phyloP scores from a whole-genome alignment of 1,139 yeast genomes.

The Taiozyma onychis region DNA sequence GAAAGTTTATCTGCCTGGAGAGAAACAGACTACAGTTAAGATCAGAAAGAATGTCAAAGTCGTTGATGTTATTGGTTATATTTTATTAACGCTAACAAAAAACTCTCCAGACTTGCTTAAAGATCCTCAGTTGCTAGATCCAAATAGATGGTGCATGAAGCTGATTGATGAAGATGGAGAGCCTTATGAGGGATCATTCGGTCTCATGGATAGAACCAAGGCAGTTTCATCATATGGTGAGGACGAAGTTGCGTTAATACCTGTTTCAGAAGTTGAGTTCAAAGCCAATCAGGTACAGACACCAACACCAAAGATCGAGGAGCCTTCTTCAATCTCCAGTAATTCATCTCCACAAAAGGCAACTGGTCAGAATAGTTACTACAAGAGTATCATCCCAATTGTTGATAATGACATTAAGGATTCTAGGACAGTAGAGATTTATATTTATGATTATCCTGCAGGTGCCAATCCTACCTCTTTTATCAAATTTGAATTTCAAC shows the following conservation, averaged over 20 bases:
- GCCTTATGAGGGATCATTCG: constrained; percentile 68
- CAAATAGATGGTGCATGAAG: constrained; percentile 64
- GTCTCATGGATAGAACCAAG: constrained; percentile 55
- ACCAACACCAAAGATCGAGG: constrained; percentile 42
- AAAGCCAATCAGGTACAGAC: constrained; percentile 35
- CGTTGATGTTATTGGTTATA: constrained; percentile 60
- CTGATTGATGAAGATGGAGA: constrained; percentile 79
- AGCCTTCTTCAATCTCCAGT: constrained; percentile 9
- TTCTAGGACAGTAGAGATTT: constrained; percentile 24
- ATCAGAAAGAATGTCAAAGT: constrained; percentile 45
- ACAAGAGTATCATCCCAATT: constrained; percentile 28
- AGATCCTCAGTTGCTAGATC: constrained; percentile 30
- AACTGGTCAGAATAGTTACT: constrained; percentile 27
- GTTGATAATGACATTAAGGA: constrained; percentile 20
- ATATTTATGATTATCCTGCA: constrained; percentile 29
- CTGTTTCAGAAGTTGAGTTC: constrained; percentile 32
- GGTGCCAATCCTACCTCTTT: constrained; percentile 21
- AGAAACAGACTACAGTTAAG: constrained; percentile 28
- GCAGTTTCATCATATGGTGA: constrained; percentile 55
- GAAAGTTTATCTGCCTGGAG: constrained; percentile 32
- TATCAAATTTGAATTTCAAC: constrained; percentile 25
- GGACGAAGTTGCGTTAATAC: constrained; percentile 58
- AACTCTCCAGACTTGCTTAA: constrained; percentile 12
- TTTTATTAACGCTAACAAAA: constrained; percentile 35
- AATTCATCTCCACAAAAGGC: constrained; percentile 9